Conservation (phyloP, 2,329 filamentous ascomycete species). For the Amylocarpus encephaloides region DNA sequence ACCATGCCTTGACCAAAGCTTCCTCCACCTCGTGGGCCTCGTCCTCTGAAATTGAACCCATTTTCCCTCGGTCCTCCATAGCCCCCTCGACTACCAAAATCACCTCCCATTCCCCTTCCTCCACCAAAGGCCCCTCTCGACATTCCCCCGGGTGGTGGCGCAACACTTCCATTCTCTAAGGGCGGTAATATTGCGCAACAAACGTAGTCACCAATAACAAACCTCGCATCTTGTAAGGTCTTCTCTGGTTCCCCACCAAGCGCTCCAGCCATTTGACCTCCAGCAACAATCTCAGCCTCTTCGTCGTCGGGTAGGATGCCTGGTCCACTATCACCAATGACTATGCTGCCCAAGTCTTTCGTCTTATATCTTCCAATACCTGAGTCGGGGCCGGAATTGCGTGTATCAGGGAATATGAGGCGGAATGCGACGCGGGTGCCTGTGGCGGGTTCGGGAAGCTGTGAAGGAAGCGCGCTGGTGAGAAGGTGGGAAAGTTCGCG, state of each 20-base stretch:
- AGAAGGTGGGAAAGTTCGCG: conserved; percentile 75
- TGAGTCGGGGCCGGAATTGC: conserved; percentile 28
- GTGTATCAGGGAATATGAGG: conserved; percentile 69
- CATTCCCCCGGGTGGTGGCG: conserved; percentile 48
- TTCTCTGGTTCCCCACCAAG: conserved; percentile 59
- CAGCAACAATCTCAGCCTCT: conserved; percentile 30
- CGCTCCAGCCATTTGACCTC: conserved; percentile 28
- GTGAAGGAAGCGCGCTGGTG: conserved; percentile 56
- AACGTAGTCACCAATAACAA: conserved; percentile 85
- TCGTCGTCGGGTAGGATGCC: conserved; percentile 35
- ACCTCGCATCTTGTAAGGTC: conserved; percentile 69
- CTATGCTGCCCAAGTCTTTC: conserved; percentile 76
- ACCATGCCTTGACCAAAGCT: conserved; percentile 37
- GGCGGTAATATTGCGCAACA: conserved; percentile 76
- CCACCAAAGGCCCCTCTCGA: conserved; percentile 36
- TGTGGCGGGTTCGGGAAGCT: conserved; percentile 67
- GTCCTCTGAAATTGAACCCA: conserved; percentile 31
- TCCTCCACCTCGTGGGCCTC: conserved; percentile 34
- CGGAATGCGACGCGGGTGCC: conserved; percentile 85
- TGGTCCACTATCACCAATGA: conserved; percentile 58
- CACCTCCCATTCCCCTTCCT: conserved; percentile 21
- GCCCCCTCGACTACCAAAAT: conserved; percentile 35
- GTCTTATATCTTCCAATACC: conserved; percentile 58
- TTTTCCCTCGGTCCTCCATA: conserved; percentile 34
- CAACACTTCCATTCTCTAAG: conserved; percentile 65